Conservation (phyloP, 2,329 filamentous ascomycete genomes). For the Drechmeria coniospora region DNA sequence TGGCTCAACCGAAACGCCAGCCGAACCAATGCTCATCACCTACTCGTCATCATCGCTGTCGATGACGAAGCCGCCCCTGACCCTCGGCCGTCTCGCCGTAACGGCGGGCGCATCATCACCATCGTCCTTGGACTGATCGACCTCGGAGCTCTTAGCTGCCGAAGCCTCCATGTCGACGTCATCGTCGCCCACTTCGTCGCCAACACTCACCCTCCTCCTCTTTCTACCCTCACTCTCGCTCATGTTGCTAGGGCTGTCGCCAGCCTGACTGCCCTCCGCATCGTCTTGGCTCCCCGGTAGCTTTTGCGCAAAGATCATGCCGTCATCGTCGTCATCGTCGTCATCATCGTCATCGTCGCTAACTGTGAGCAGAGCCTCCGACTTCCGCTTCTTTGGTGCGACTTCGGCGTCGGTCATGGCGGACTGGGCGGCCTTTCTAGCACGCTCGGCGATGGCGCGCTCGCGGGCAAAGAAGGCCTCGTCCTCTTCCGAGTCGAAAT, state of each 20-base stretch:
- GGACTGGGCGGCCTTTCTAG: slow-evolving; percentile 20
- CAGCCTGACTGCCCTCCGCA: slow-evolving; percentile 10
- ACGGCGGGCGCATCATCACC: slow-evolving; percentile 13
- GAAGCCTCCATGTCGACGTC: slow-evolving; percentile 13
- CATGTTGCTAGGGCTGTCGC: slow-evolving; percentile 14
- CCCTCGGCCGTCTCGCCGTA: slow-evolving; percentile 23
- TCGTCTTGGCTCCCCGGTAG: slow-evolving; percentile 11
- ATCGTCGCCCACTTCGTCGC: slow-evolving; percentile 12
- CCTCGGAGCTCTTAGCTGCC: background rate
- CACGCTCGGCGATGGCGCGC: slow-evolving; percentile 38
- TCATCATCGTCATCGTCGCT: slow-evolving; percentile 14
- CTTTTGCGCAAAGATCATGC: slow-evolving; percentile 7
- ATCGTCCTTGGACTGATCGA: slow-evolving; percentile 6
- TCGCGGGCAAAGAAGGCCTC: slow-evolving; percentile 66
- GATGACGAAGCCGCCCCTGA: slow-evolving; percentile 38
- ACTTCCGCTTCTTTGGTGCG: slow-evolving; percentile 14
- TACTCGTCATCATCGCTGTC: slow-evolving; percentile 45
- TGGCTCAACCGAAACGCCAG: no score
- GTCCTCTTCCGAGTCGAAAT: slow-evolving; percentile 60
- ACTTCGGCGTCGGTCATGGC: slow-evolving; percentile 4
- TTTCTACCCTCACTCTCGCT: slow-evolving; percentile 21
- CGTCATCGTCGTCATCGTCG: slow-evolving; percentile 11
- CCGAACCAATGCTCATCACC: background rate
- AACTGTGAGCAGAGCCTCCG: slow-evolving; percentile 10
- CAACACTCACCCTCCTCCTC: slow-evolving; percentile 18